Conservation (phyloP, 345 rosid genomes). For the Brassica nigra region DNA sequence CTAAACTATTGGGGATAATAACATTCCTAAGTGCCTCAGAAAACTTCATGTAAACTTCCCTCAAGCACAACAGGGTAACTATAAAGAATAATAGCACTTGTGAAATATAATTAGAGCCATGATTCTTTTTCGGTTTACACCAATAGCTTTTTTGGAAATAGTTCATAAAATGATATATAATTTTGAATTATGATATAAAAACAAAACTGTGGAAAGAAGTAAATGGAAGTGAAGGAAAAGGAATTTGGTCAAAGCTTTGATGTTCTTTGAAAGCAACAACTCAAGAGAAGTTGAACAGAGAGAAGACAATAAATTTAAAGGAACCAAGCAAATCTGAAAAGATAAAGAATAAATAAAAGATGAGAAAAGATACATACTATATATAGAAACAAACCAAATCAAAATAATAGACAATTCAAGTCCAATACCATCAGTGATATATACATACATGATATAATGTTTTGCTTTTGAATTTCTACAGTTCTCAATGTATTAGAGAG, state of each 20-base stretch:
- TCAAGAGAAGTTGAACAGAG: conserved; percentile 46
- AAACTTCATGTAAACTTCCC: background rate
- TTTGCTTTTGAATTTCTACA: background rate
- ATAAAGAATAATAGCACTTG: background rate
- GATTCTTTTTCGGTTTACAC: conserved; percentile 7
- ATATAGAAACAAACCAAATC: conserved; percentile 60
- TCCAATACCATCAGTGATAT: conserved; percentile 23
- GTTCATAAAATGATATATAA: background rate
- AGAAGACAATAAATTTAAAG: conserved; percentile 36
- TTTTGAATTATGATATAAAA: background rate
- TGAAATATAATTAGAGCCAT: background rate
- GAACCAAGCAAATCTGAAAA: conserved; percentile 35
- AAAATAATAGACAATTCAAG: conserved; percentile 49
- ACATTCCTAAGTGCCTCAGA: background rate
- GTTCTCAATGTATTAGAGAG: background rate
- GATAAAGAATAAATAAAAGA: conserved; percentile 44
- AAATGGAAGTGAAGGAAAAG: conserved; percentile 35
- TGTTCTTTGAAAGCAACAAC: conserved; percentile 84
- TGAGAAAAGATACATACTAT: conserved; percentile 51
- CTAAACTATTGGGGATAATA: background rate
- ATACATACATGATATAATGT: background rate
- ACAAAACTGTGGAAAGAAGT: conserved; percentile 14
- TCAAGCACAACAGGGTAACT: conserved; percentile 12
- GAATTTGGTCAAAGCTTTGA: conserved; percentile 72
- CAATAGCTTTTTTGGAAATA: conserved; percentile 25